phyloP scores from a whole-genome alignment of 306 rosid species.

The Vigna angularis region DNA sequence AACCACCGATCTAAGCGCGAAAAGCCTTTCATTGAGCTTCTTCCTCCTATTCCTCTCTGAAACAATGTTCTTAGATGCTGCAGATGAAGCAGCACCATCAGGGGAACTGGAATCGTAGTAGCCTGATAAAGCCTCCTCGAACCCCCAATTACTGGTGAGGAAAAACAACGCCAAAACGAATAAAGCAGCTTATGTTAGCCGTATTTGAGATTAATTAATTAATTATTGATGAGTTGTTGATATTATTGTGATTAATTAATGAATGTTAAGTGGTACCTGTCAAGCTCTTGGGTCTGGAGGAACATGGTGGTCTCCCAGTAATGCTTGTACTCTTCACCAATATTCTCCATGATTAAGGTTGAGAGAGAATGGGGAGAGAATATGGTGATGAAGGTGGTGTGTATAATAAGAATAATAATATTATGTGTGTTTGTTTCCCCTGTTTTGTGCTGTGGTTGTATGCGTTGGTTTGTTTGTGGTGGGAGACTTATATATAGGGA shows the following conservation, averaged over 20 bases:
- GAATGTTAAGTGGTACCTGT: constrained; percentile 53
- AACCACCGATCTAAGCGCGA: constrained; percentile 92
- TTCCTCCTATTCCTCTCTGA: constrained; percentile 94
- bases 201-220: background rate
- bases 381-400: background rate
- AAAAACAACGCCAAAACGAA: background rate
- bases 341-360: constrained; percentile 63
- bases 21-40: constrained; percentile 91
- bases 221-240: background rate
- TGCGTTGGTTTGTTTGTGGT: background rate
- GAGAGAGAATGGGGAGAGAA: background rate
- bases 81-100: constrained; percentile 84
- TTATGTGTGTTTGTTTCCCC: background rate
- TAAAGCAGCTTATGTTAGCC: background rate
- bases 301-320: constrained; percentile 82
- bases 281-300: constrained; percentile 74
- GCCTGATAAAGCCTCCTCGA: constrained; percentile 77
- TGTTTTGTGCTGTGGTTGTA: background rate
- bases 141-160: constrained; percentile 63
- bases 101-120: constrained; percentile 95
- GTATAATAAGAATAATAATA: background rate
- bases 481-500: background rate
- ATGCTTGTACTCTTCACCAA: constrained; percentile 67
- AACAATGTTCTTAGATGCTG: constrained; percentile 85
- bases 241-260: background rate